phyloP scores from a whole-genome alignment of 805 yeast genomes.

The Cyberlindnera suaveolens region DNA sequence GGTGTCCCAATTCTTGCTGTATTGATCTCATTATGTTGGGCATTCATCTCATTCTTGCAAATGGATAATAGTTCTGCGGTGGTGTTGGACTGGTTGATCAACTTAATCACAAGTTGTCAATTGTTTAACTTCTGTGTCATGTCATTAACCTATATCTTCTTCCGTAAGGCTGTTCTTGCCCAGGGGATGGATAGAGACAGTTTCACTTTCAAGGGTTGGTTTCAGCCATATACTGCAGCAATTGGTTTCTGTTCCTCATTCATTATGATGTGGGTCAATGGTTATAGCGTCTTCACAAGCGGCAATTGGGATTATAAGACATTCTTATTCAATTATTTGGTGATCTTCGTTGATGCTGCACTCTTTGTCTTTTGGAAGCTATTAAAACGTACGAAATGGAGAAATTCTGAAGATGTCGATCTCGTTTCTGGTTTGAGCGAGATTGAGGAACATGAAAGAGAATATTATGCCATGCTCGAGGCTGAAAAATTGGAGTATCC shows the following conservation, averaged over 20 bases:
- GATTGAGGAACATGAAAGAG: conserved; percentile 50
- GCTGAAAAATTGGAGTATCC: conserved; percentile 16
- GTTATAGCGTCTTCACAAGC: conserved; percentile 64
- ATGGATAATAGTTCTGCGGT: conserved; percentile 49
- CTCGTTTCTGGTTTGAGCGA: conserved; percentile 47
- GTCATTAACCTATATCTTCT: conserved; percentile 52
- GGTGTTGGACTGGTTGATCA: conserved; percentile 68
- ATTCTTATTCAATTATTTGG: conserved; percentile 66
- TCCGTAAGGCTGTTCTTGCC: conserved; percentile 50
- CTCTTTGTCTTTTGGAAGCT: conserved; percentile 50
- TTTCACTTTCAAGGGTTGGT: conserved; percentile 47
- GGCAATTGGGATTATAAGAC: conserved; percentile 56
- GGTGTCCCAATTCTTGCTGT: conserved; percentile 71
- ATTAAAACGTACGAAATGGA: conserved; percentile 40
- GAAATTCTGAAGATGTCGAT: conserved; percentile 44
- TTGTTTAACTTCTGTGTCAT: conserved; percentile 55
- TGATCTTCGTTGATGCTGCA: conserved; percentile 52
- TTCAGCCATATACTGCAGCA: conserved; percentile 53
- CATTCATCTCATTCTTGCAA: conserved; percentile 61
- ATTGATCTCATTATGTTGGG: conserved; percentile 46
- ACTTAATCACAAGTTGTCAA: conserved; percentile 65
- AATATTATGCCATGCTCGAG: conserved; percentile 14
- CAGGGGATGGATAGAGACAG: conserved; percentile 43
- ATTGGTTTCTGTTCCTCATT: conserved; percentile 41
- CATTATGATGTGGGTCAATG: conserved; percentile 53